These are phyloP conservation scores for Claviceps spartinae DNA, from an alignment of 2,329 filamentous ascomycete genomes.

Conservation along the genomic window DNA sequence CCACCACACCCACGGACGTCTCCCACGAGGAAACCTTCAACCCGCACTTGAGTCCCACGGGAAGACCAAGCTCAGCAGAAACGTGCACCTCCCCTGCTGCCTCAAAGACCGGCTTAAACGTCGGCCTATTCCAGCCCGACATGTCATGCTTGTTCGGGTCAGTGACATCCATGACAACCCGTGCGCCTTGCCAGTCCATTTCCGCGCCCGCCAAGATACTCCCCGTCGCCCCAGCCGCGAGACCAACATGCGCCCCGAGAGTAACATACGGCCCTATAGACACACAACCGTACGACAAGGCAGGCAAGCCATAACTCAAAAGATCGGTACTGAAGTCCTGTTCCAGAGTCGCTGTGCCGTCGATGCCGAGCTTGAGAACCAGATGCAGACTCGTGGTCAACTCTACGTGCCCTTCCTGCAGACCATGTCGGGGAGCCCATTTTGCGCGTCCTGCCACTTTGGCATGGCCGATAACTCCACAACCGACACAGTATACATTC, in stretches of 20 bases:
- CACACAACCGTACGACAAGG: slow-evolving; percentile 14
- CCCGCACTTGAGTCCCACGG: slow-evolving; percentile 15
- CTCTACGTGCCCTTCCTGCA: slow-evolving; percentile 12
- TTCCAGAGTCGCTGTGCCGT: slow-evolving; percentile 13
- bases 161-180: slow-evolving; percentile 12
- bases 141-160: slow-evolving; percentile 9
- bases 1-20: slow-evolving; percentile 11
- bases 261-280: slow-evolving; percentile 14
- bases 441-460: slow-evolving; percentile 2
- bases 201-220: slow-evolving; percentile 17
- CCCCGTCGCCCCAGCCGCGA: slow-evolving; percentile 14
- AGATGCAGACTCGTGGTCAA: not conserved
- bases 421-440: slow-evolving; percentile 6
- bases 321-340: slow-evolving; percentile 12
- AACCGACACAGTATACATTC: slow-evolving; percentile 5
- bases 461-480: slow-evolving; percentile 2
- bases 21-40: slow-evolving; percentile 12
- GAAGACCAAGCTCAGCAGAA: slow-evolving; percentile 15
- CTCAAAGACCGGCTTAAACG: slow-evolving; percentile 17
- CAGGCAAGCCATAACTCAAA: slow-evolving; percentile 13
- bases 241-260: slow-evolving; percentile 10
- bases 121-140: slow-evolving; percentile 12
- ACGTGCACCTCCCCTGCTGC: slow-evolving; percentile 14
- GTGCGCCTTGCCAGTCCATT: slow-evolving; percentile 8
- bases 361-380: slow-evolving; percentile 15